A percentile compares a stretch with the other conserved stretches of the same genome.
phyloP scores from a whole-genome alignment of 2,329 filamentous ascomycete genomes.

The Phialophora expanda region DNA sequence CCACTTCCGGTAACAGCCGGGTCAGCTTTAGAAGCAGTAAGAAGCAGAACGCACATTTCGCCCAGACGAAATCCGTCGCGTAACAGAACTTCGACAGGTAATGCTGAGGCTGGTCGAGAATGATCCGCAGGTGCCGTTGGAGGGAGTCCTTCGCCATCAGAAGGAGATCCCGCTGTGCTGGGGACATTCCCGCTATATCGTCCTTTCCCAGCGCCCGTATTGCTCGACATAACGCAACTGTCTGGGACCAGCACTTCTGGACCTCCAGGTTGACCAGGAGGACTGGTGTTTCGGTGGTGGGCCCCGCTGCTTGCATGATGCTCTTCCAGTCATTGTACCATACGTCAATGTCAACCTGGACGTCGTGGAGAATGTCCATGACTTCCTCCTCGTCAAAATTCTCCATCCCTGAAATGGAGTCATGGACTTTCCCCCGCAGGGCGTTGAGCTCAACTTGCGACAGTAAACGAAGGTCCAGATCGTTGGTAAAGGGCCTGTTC shows the following conservation, averaged over 20 bases:
- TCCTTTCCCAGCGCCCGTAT: constrained; percentile 56
- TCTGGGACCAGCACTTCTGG: constrained; percentile 60
- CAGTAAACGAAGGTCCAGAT: constrained; percentile 58
- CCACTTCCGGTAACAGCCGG: constrained; percentile 53
- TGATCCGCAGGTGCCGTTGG: constrained; percentile 56
- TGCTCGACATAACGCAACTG: constrained; percentile 59
- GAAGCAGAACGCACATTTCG: constrained; percentile 64
- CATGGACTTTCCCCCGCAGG: constrained; percentile 43
- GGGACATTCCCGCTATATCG: constrained; percentile 58
- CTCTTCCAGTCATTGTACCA: constrained; percentile 47
- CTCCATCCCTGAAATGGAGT: constrained; percentile 42
- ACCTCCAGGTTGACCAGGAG: constrained; percentile 56
- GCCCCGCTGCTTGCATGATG: constrained; percentile 41
- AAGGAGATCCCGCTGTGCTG: constrained; percentile 55
- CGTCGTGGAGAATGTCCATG: constrained; percentile 51
- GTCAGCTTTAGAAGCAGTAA: constrained; percentile 60
- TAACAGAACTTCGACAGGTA: constrained; percentile 60
- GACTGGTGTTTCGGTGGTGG: constrained; percentile 45
- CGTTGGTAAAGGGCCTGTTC: constrained; percentile 50
- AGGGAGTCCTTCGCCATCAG: constrained; percentile 59
- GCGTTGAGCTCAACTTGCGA: constrained; percentile 55
- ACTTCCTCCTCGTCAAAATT: constrained; percentile 46
- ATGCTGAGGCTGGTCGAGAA: constrained; percentile 52
- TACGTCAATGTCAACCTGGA: constrained; percentile 55
- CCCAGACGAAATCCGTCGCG: constrained; percentile 65